Conservation (phyloP, 2,329 filamentous ascomycete species). For the Sporothrix brunneoviolacea region DNA sequence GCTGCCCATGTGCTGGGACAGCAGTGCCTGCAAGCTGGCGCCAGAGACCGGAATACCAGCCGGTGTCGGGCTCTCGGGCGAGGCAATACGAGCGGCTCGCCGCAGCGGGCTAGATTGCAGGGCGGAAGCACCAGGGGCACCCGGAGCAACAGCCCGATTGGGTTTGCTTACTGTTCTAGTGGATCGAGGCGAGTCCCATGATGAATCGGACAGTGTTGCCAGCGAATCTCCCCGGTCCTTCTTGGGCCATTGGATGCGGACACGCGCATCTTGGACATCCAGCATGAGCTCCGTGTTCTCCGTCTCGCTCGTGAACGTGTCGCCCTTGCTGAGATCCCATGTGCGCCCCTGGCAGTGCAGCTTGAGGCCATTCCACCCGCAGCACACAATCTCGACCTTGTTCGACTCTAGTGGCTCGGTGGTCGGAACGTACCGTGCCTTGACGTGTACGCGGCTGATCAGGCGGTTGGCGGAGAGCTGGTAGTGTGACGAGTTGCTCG, state of each 20-base stretch:
- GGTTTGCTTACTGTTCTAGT: background rate
- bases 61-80: conserved; percentile 64
- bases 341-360: conserved; percentile 84
- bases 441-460: conserved; percentile 89
- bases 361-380: conserved; percentile 93
- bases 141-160: conserved; percentile 22
- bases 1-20: conserved; percentile 29
- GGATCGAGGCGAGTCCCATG: conserved; percentile 56
- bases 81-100: conserved; percentile 53
- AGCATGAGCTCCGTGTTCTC: conserved; percentile 87
- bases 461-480: conserved; percentile 88
- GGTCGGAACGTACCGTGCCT: conserved; percentile 73
- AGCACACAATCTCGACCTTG: conserved; percentile 81
- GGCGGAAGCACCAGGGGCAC: conserved; percentile 22
- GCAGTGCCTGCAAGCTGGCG: conserved; percentile 37
- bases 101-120: conserved; percentile 57
- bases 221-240: conserved; percentile 33
- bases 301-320: conserved; percentile 84
- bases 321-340: conserved; percentile 79
- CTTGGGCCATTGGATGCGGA: conserved; percentile 81
- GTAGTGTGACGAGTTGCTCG: conserved; percentile 91
- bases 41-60: conserved; percentile 35
- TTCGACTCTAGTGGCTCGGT: conserved; percentile 61
- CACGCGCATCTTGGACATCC: conserved; percentile 87
- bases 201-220: conserved; percentile 57